Conservation (phyloP, 2,329 filamentous ascomycete genomes). For the Phyllosticta paracitricarpa region DNA sequence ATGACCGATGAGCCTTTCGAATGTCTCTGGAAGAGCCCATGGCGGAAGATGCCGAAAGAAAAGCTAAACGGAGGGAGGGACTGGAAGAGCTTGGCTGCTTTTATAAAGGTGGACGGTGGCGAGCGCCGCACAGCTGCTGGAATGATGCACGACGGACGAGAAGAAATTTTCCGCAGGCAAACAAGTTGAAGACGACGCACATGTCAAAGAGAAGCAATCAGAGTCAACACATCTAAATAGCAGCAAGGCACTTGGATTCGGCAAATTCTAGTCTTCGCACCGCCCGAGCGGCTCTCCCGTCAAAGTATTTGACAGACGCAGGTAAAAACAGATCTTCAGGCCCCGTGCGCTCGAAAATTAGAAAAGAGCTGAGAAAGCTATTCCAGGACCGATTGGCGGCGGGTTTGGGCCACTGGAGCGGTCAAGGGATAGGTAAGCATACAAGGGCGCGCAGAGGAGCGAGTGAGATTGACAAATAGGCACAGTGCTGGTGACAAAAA, state of each 20-base stretch:
- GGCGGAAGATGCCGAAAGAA: not conserved
- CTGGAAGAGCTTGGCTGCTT: not conserved
- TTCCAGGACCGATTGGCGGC: not conserved
- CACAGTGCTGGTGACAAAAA: not conserved
- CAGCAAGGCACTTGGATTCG: not conserved
- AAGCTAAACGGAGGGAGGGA: not conserved
- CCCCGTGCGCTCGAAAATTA: not conserved
- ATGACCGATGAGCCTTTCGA: not conserved
- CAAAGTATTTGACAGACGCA: not conserved
- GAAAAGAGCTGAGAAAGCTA: not conserved
- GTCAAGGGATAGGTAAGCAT: not conserved
- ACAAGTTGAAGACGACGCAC: not conserved
- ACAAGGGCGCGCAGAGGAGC: not conserved
- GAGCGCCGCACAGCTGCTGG: not conserved
- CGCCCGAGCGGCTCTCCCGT: not conserved
- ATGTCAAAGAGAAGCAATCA: not conserved
- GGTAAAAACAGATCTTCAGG: not conserved
- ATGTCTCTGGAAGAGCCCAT: not conserved
- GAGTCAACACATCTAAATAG: not conserved
- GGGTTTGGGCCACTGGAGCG: not conserved
- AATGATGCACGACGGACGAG: not conserved
- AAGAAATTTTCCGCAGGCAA: not conserved
- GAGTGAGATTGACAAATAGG: not conserved
- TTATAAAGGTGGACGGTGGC: not conserved
- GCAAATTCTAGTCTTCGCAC: not conserved